Evolutionary conservation across 2,329 filamentous ascomycete genomes (phyloP).

Genomic region (Phoma sp.): DNA sequence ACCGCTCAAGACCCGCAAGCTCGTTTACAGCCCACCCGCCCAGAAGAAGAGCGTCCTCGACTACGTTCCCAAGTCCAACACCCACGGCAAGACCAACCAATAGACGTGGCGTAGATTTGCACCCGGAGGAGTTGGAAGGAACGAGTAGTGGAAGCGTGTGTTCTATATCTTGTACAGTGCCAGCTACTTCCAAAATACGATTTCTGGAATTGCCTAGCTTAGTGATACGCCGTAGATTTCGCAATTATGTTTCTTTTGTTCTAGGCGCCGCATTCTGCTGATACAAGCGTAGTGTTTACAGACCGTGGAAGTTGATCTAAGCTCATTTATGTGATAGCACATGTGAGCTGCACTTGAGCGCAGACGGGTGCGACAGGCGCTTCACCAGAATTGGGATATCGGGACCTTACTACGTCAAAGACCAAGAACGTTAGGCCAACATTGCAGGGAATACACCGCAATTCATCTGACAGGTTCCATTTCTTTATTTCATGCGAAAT

Average conservation of each 20-base stretch:
- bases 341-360: background rate
- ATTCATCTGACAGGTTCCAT: too few species aligned
- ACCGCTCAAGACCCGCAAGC: conserved; percentile 92
- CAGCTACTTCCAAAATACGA: conserved; percentile 47
- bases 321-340: background rate
- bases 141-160: conserved; percentile 39
- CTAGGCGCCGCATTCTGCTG: conserved; percentile 10
- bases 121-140: conserved; percentile 29
- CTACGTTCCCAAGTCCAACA: conserved; percentile 43
- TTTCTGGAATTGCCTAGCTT: conserved; percentile 39
- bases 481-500: too few species aligned
- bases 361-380: too few species aligned
- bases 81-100: conserved; percentile 44
- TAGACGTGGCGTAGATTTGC: conserved; percentile 26
- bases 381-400: too few species aligned
- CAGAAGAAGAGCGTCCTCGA: conserved; percentile 41
- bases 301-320: background rate
- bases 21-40: conserved; percentile 80
- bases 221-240: conserved; percentile 34
- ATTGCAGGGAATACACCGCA: too few species aligned
- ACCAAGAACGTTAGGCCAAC: too few species aligned
- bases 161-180: conserved; percentile 52
- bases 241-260: conserved; percentile 19
- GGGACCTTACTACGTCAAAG: too few species aligned
- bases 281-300: conserved; percentile 18